Base-by-base conservation (phyloP, 495 filamentous ascomycete genomes). In the Talaromyces proteolyticus region DNA sequence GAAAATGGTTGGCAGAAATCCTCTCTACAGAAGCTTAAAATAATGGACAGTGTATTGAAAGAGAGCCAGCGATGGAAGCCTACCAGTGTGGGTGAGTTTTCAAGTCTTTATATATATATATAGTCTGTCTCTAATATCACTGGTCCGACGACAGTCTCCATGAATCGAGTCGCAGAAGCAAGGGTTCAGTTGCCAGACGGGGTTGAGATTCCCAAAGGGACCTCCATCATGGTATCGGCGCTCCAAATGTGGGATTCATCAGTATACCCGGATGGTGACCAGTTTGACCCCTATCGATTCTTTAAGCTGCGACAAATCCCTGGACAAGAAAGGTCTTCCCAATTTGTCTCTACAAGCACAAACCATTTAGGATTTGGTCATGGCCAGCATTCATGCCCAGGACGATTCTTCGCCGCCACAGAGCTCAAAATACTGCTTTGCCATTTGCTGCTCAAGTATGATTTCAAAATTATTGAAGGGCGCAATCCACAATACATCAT, bases 211-310 rank as follows among this genome's bases (percentile, higher is more conserved):
- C 60, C 60, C 34, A 51, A 44, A 19, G 57, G 55, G 2, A 42
- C 55, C 40, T 21, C 40, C 3, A 41, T 60, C 38, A 25, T 41
- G 45, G 45, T 56, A 16, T 47, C 49, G 14, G 19, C 22, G 6
- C 12, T 24, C n/a, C 23, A 29, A 6, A 49, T 49, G 17, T 47
- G 44, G 64, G 63, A 71, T 49, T 50, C 43, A 52, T 38, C 51
- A 2, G 26, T 54, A 38, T 50, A 17, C 18, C 49, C 64, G 0
- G 47, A 72, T 24, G 69, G 69, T 0, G 60, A 73, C 1, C 59
- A 58, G 18, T 84, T 82, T 52, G 77, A 85, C 53, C 70, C 69
- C 0, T 66, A 72, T 20, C 73, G 81, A 16, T 82, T 74, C 58
- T 70, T 64, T 39, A 72, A 69, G 29, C 57, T 76, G 12, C 68